Base-by-base conservation (phyloP, 2,329 filamentous ascomycete genomes). In the Epicoccum nigrum region DNA sequence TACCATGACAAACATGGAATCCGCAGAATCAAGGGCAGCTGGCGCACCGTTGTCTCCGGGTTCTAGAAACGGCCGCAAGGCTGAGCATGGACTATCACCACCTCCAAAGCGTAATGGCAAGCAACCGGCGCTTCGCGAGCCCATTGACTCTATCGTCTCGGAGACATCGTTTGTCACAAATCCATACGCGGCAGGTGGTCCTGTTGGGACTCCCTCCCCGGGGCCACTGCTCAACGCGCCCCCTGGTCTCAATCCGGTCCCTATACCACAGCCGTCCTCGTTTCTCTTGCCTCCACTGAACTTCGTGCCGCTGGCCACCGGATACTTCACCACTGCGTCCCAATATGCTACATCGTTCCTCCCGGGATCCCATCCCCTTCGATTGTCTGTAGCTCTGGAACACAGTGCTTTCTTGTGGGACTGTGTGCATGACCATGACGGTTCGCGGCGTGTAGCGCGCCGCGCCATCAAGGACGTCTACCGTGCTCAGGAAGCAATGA, bases 351-450 rank as follows among this genome's bases (percentile, higher is more conserved):
- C 92, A 39, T 77, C 80, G 20, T 79, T 92, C 8, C 83, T 97
- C 1, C 90, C 91, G 71, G 91, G 92, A 2, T 95, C 90, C 0
- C 92, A 97, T 69, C 94, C 94, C 0, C 78, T 99, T 13, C 87
- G 93, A 1, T 79, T 99, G 0, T 95, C 90, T 0, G 88, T 96
- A 44, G 94, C 94, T 65, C 88, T 96, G 1, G 94, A 99, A 72
- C 95, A 95, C 70, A 86, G 89, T 12, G 92, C 92, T 0, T 99
- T 97, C 70, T 78, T 97, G 1, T 97, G 93, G 78, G 94, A 97
- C 68, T 97, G 93, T 67, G 81, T 90, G 2, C 90, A 94, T 68
- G 92, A 97, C 63, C 80, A 83, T 38, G 86, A 92, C 17, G 85
- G 80, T 28, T 92, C 90, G 43, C 83, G 92, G 25, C 83, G 83